Evolutionary conservation across 768 basidiomycete species (phyloP).

Genomic region (Suillus subalutaceus): DNA sequence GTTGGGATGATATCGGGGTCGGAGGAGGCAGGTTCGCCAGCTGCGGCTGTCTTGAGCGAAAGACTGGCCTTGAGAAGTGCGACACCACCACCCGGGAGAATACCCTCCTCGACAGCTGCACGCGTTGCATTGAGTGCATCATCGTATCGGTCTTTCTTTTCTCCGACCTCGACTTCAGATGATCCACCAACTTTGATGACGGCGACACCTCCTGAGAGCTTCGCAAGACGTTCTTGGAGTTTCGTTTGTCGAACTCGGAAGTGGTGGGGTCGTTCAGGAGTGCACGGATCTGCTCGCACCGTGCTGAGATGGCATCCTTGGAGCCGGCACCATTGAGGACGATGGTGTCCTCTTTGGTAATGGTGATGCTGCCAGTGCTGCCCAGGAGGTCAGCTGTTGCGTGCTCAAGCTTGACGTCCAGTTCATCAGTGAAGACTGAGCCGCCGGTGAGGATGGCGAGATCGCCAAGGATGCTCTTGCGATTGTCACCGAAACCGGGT

Average conservation of each 20-base stretch:
- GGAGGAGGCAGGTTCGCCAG: constrained; percentile 50
- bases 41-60: constrained; percentile 60
- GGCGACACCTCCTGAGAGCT: constrained; percentile 94
- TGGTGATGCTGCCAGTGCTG: constrained; percentile 85
- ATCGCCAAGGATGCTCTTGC: constrained; percentile 97
- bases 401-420: constrained; percentile 96
- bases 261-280: constrained; percentile 83
- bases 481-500: constrained; percentile 98
- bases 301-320: constrained; percentile 87
- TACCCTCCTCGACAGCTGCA: constrained; percentile 97
- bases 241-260: constrained; percentile 92
- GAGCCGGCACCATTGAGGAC: constrained; percentile 91
- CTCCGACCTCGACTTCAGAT: constrained; percentile 93
- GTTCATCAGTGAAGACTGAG: constrained; percentile 94
- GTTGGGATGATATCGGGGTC: constrained; percentile 73
- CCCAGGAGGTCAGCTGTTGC: constrained; percentile 89
- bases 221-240: constrained; percentile 95
- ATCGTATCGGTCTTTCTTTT: constrained; percentile 99
- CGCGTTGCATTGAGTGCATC: constrained; percentile 98
- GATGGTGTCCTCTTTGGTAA: constrained; percentile 99
- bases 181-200: constrained; percentile 98
- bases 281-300: constrained; percentile 94
- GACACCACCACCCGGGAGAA: constrained; percentile 94
- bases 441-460: constrained; percentile 97
- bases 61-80: constrained; percentile 87